Conservation (phyloP, 257 asterid genomes). For the Mentha longifolia region DNA sequence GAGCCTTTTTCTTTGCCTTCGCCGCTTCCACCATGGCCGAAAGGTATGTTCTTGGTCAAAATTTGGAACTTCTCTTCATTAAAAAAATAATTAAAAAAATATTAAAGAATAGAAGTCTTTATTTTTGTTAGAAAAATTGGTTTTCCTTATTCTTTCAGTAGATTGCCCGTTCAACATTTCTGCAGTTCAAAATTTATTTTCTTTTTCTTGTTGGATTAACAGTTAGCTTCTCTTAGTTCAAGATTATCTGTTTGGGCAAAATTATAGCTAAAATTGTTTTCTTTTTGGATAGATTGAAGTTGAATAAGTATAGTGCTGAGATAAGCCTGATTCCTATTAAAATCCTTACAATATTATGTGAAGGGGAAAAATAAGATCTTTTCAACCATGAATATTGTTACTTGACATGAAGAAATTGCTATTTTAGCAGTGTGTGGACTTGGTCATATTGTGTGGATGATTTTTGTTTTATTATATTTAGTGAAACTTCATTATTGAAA, state of each 20-base stretch:
- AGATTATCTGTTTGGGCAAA: constrained; percentile 20
- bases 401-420: constrained; percentile 22
- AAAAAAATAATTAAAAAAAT: too few species aligned
- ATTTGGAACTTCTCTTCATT: background rate
- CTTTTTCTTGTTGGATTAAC: too few species aligned
- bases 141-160: background rate
- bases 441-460: constrained; percentile 17
- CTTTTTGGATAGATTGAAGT: background rate
- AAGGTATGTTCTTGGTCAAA: constrained; percentile 50
- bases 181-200: constrained; percentile 23
- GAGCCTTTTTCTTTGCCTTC: constrained; percentile 68
- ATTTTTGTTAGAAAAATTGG: constrained; percentile 13
- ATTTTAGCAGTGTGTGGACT: constrained; percentile 22
- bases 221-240: constrained; percentile 25
- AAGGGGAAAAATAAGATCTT: background rate
- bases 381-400: background rate
- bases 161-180: constrained; percentile 1
- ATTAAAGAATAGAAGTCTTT: background rate
- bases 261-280: background rate
- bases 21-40: constrained; percentile 75
- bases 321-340: background rate
- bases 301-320: background rate
- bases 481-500: constrained; percentile 18
- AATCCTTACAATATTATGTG: constrained; percentile 2
- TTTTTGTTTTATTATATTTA: background rate